These are phyloP conservation scores for Mucor mucedo DNA, from an alignment of 371 early-diverging fungal species.

Conservation along the genomic window DNA sequence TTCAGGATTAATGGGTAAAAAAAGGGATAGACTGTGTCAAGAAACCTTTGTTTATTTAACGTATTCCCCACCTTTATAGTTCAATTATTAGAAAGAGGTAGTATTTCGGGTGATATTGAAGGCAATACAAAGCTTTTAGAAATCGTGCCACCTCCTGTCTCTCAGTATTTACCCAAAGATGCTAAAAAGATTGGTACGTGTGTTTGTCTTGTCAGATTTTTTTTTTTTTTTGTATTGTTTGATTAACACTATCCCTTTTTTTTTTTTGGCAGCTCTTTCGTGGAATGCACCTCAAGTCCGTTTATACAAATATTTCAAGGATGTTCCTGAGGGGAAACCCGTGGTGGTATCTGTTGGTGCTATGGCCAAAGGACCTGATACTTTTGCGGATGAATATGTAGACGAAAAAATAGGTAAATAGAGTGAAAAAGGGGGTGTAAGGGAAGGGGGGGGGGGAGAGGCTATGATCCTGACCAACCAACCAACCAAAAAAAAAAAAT, in stretches of 20 bases:
- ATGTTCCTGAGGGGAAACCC: constrained; percentile 71
- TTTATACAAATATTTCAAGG: constrained; percentile 74
- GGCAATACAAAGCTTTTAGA: constrained; percentile 89
- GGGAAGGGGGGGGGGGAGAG: neutral
- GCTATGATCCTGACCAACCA: neutral
- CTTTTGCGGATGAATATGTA: constrained; percentile 88
- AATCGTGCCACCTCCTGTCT: constrained; percentile 93
- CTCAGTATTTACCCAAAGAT: constrained; percentile 87
- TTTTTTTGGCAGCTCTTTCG: constrained; percentile 69
- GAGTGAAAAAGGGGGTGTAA: neutral
- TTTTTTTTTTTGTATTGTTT: constrained; percentile 34
- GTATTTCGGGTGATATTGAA: constrained; percentile 70
- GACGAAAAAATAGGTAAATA: constrained; percentile 84
- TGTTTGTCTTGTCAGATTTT: constrained; percentile 60
- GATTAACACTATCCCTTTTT: no score
- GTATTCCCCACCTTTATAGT: constrained; percentile 52
- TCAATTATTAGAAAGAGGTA: constrained; percentile 95
- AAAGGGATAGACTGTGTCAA: neutral
- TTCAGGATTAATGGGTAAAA: constrained; percentile 89
- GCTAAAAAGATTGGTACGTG: constrained; percentile 77
- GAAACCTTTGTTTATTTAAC: neutral
- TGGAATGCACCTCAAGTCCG: constrained; percentile 87
- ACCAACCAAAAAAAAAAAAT: neutral
- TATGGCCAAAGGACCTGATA: constrained; percentile 94
- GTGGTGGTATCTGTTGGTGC: constrained; percentile 94